A percentile compares a stretch with the other conserved stretches of the same genome.
These are phyloP conservation scores for Pharus latifolius DNA, from an alignment of 176 grass and related monocot species.

Conservation along the genomic window DNA sequence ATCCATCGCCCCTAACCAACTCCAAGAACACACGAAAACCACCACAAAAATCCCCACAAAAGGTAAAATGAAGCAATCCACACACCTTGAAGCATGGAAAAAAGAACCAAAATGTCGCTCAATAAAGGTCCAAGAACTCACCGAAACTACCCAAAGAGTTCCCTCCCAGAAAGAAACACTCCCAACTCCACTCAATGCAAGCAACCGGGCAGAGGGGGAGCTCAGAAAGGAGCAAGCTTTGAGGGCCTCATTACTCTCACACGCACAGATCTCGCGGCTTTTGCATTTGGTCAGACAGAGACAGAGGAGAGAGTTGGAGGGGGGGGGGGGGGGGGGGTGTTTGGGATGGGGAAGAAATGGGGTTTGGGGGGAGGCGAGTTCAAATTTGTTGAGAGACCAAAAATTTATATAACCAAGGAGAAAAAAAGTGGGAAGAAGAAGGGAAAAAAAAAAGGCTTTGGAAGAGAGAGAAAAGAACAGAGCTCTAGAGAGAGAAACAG, in stretches of 20 bases:
- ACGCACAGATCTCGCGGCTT: constrained; percentile 10
- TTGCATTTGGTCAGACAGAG: neutral
- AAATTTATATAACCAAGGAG: neutral
- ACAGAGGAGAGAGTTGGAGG: neutral
- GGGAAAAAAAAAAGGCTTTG: neutral
- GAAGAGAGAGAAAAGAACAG: neutral
- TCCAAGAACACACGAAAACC: neutral
- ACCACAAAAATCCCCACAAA: neutral
- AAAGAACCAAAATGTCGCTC: no score
- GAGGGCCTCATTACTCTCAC: neutral
- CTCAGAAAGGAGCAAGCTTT: neutral
- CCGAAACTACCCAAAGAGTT: neutral
- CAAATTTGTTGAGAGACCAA: constrained; percentile 6
- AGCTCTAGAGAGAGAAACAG: neutral
- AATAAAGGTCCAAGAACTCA: neutral
- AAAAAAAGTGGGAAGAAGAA: neutral
- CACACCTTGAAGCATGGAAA: neutral
- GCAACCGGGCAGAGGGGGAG: neutral
- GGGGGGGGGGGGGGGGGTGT: neutral
- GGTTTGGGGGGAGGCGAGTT: neutral
- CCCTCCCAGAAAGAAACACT: neutral
- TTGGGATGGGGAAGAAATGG: no score
- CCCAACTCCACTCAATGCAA: neutral
- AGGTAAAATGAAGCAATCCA: neutral
- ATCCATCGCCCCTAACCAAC: neutral